These are phyloP conservation scores for Boletus rubescentipes DNA, from an alignment of 768 basidiomycete species.

Conservation along the genomic window DNA sequence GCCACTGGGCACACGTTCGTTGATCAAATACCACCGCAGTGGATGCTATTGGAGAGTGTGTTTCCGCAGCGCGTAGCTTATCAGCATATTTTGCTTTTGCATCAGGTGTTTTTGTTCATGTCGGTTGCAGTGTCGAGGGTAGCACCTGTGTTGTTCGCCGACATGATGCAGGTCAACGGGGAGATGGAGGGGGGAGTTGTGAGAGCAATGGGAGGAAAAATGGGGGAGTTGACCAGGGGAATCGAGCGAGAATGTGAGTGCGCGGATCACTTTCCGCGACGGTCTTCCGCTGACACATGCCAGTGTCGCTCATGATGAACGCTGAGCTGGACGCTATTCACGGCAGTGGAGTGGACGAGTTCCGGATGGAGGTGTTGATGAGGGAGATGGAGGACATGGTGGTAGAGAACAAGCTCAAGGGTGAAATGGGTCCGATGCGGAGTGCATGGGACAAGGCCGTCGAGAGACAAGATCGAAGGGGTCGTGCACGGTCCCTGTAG, in stretches of 20 bases:
- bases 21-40: slow-evolving; percentile 12
- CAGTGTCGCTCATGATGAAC: slow-evolving; percentile 54
- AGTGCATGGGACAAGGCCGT: slow-evolving; percentile 52
- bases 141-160: slow-evolving; percentile 62
- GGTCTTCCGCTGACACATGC: slow-evolving; percentile 1
- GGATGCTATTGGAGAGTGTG: slow-evolving; percentile 36
- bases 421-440: slow-evolving; percentile 53
- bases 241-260: slow-evolving; percentile 57
- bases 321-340: slow-evolving; percentile 54
- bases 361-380: slow-evolving; percentile 42
- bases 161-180: slow-evolving; percentile 26
- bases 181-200: slow-evolving; percentile 20
- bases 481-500: slow-evolving; percentile 27
- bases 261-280: too few relatives aligned
- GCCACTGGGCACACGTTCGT: slow-evolving; percentile 24
- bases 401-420: slow-evolving; percentile 60
- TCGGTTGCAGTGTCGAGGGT: slow-evolving; percentile 72
- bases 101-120: slow-evolving; percentile 72
- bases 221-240: slow-evolving; percentile 41
- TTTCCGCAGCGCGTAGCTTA: slow-evolving; percentile 70
- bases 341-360: slow-evolving; percentile 27
- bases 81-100: slow-evolving; percentile 77
- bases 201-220: slow-evolving; percentile 43
- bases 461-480: background rate
- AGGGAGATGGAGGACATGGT: slow-evolving; percentile 65